phyloP scores from a whole-genome alignment of 495 filamentous ascomycete genomes.

The Penicillium longicatenatum region DNA sequence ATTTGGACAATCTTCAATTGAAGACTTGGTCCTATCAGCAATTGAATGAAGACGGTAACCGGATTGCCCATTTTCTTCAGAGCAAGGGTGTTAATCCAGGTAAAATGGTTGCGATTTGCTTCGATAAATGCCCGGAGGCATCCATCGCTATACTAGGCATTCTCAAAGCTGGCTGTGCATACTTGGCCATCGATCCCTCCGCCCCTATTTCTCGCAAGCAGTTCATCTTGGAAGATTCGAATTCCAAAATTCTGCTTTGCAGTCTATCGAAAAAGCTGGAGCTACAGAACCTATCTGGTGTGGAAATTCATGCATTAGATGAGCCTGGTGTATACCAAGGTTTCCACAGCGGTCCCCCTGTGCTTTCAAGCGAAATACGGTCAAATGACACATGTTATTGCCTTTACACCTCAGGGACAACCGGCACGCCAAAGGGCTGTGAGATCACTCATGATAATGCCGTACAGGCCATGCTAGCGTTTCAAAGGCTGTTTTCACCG shows the following conservation, averaged over 20 bases:
- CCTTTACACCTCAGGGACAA: constrained; percentile 95
- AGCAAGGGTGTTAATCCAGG: constrained; percentile 31
- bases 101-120: constrained; percentile 45
- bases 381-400: constrained; percentile 94
- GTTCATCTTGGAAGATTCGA: constrained; percentile 44
- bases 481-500: constrained; percentile 40
- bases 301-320: constrained; percentile 34
- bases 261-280: constrained; percentile 16
- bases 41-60: constrained; percentile 40
- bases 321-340: constrained; percentile 29
- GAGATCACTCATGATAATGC: constrained; percentile 60
- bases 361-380: constrained; percentile 20
- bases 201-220: constrained; percentile 47
- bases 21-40: constrained; percentile 39
- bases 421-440: constrained; percentile 96
- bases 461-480: constrained; percentile 43
- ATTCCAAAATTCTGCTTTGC: constrained; percentile 27
- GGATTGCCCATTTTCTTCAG: constrained; percentile 41
- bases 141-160: constrained; percentile 49
- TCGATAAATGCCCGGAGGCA: constrained; percentile 43
- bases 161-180: constrained; percentile 66
- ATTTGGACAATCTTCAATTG: constrained; percentile 30
- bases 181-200: constrained; percentile 63
- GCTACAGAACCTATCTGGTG: constrained; percentile 22
- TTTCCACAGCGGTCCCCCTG: constrained; percentile 19